These are phyloP conservation scores for Psilocybe mexicana DNA, from an alignment of 1,284 basidiomycete species.

Conservation along the genomic window DNA sequence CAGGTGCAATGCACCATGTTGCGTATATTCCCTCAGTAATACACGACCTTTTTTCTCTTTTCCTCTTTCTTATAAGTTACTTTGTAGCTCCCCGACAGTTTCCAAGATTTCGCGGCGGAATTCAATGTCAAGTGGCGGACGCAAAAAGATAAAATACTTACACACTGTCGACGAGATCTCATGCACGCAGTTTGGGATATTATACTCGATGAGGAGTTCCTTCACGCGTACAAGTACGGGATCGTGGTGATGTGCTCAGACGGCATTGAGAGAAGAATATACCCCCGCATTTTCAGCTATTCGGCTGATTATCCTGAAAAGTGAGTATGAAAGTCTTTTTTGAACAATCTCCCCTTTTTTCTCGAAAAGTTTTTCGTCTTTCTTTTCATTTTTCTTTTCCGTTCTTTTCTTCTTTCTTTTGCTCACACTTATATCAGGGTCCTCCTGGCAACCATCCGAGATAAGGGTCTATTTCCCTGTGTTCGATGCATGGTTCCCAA, in stretches of 20 bases:
- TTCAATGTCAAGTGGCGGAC: conserved; percentile 17
- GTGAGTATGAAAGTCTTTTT: conserved; percentile 21
- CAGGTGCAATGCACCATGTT: conserved; percentile 20
- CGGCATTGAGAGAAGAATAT: conserved; percentile 30
- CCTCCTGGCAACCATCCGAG: conserved; percentile 28
- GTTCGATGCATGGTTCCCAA: conserved; percentile 27
- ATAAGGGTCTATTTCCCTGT: conserved; percentile 29
- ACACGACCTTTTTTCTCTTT: background rate
- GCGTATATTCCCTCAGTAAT: conserved; percentile 24
- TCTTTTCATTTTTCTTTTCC: too few relatives aligned
- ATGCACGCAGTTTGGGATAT: conserved; percentile 33
- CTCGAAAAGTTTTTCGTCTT: background rate
- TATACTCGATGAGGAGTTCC: conserved; percentile 25
- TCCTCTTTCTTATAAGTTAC: background rate
- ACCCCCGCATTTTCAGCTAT: conserved; percentile 36
- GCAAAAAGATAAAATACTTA: conserved; percentile 21
- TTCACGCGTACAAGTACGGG: conserved; percentile 34
- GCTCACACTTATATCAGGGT: conserved; percentile 21
- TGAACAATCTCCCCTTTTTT: background rate
- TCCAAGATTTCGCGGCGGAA: conserved; percentile 22
- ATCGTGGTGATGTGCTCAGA: conserved; percentile 33
- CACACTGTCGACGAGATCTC: conserved; percentile 34
- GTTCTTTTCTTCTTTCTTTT: too few relatives aligned
- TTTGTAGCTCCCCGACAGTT: conserved; percentile 14
- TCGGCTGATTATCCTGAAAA: conserved; percentile 44